Percentiles rank a stretch among this genome's conserved stretches.
phyloP scores from a whole-genome alignment of 192 early-diverging fungal species.

The Chytriomyces hyalinus region DNA sequence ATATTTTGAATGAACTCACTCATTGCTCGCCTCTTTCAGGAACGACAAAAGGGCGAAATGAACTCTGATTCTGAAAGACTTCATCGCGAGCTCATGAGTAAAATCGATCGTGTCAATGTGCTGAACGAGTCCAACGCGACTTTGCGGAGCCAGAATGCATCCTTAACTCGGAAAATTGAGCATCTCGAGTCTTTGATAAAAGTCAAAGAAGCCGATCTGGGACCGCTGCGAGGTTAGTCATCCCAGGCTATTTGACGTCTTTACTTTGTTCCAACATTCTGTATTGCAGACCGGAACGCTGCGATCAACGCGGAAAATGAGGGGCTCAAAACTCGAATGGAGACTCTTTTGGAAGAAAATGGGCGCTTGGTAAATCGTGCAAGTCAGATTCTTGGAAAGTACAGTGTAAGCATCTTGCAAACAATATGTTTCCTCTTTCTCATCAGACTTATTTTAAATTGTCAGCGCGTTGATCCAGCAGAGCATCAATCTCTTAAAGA shows the following conservation, averaged over 20 bases:
- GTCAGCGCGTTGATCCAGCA: conserved; percentile 74
- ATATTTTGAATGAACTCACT: background rate
- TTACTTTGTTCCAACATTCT: background rate
- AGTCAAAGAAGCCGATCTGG: conserved; percentile 52
- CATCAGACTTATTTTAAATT: conserved; percentile 6
- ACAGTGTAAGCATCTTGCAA: conserved; percentile 47
- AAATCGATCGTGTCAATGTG: conserved; percentile 68
- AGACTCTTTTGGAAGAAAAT: conserved; percentile 65
- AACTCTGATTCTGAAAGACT: conserved; percentile 58
- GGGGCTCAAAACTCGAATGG: conserved; percentile 54
- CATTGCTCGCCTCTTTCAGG: conserved; percentile 33
- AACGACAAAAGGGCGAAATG: conserved; percentile 49
- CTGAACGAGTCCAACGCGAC: conserved; percentile 81
- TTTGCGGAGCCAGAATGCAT: conserved; percentile 66
- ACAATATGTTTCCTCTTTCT: background rate
- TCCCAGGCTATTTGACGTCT: conserved; percentile 1
- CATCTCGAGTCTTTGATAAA: conserved; percentile 50
- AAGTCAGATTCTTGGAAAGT: conserved; percentile 74
- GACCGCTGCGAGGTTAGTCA: conserved; percentile 51
- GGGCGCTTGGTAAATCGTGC: conserved; percentile 75
- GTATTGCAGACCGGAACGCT: conserved; percentile 57
- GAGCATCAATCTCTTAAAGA: conserved; percentile 74
- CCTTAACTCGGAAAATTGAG: conserved; percentile 38
- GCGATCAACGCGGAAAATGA: conserved; percentile 67
- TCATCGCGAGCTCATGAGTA: conserved; percentile 67